A percentile compares a stretch with the other conserved stretches of the same genome.
These are phyloP conservation scores for Trichosanthes cucumerina DNA, from an alignment of 306 rosid genomes.

Conservation along the genomic window DNA sequence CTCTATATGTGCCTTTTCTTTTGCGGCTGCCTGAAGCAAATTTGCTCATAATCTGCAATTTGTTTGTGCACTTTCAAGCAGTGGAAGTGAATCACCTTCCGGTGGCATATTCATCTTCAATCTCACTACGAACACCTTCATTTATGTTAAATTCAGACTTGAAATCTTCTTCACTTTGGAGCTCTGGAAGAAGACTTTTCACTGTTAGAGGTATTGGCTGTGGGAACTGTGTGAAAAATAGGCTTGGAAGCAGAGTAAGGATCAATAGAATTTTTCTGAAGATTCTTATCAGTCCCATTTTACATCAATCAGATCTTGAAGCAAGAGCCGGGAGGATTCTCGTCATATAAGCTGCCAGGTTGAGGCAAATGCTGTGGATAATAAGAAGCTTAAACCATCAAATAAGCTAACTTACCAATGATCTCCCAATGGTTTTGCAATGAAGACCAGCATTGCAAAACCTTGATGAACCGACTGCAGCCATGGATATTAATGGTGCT, in stretches of 20 bases:
- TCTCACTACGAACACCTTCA: constrained; percentile 25
- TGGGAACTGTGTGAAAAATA: constrained; percentile 37
- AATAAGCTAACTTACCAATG: constrained; percentile 38
- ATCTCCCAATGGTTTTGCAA: constrained; percentile 48
- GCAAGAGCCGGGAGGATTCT: constrained; percentile 34
- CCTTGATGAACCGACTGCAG: constrained; percentile 59
- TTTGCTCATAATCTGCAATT: constrained; percentile 37
- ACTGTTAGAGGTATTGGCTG: constrained; percentile 22
- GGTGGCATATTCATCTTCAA: constrained; percentile 35
- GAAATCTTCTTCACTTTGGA: constrained; percentile 12
- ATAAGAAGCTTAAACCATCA: constrained; percentile 44
- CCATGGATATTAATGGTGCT: constrained; percentile 43
- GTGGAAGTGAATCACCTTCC: constrained; percentile 35
- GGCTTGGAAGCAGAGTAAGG: constrained; percentile 39
- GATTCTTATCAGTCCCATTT: constrained; percentile 28
- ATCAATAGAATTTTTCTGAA: constrained; percentile 25
- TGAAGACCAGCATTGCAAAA: constrained; percentile 45
- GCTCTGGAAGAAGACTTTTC: constrained; percentile 36
- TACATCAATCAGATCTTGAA: constrained; percentile 34
- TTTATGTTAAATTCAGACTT: constrained; percentile 10
- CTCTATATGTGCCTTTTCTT: constrained; percentile 56
- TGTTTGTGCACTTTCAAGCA: constrained; percentile 38
- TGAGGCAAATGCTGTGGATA: constrained; percentile 47
- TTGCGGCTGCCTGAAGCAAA: too few relatives aligned
- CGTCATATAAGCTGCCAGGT: constrained; percentile 49